Conservation (phyloP, 1,284 basidiomycete species). For the Ceratobasidium sp. region DNA sequence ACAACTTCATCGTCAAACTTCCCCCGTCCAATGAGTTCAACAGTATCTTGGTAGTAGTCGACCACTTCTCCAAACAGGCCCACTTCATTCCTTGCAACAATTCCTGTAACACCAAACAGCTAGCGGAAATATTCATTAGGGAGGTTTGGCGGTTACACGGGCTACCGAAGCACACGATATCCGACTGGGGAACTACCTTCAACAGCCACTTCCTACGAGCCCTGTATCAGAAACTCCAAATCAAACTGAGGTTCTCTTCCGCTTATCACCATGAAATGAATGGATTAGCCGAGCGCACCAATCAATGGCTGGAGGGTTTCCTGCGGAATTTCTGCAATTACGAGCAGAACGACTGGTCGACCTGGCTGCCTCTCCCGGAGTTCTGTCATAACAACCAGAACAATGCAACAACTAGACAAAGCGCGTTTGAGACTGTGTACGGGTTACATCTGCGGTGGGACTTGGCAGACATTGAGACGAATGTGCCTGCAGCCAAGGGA, state of each 20-base stretch:
- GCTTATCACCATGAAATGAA: slow-evolving; percentile 58
- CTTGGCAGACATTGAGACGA: background rate
- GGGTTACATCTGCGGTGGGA: background rate
- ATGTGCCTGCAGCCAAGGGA: background rate
- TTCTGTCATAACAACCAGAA: slow-evolving; percentile 48
- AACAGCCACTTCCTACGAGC: slow-evolving; percentile 50
- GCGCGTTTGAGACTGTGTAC: slow-evolving; percentile 51
- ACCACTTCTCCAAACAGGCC: slow-evolving; percentile 58
- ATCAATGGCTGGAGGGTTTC: slow-evolving; percentile 61
- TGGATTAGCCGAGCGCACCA: slow-evolving; percentile 62
- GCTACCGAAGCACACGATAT: slow-evolving; percentile 51
- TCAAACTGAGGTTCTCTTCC: slow-evolving; percentile 54
- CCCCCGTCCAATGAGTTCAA: slow-evolving; percentile 48
- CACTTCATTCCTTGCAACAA: slow-evolving; percentile 57
- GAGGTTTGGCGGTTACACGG: slow-evolving; percentile 38
- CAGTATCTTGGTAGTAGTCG: slow-evolving; percentile 54
- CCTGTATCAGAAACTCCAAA: slow-evolving; percentile 55
- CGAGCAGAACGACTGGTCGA: slow-evolving; percentile 50
- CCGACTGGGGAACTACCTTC: slow-evolving; percentile 55
- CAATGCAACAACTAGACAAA: slow-evolving; percentile 41
- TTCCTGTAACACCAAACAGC: slow-evolving; percentile 40
- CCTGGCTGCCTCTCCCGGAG: slow-evolving; percentile 49
- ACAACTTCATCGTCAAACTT: slow-evolving; percentile 49
- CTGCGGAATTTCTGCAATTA: slow-evolving; percentile 51
- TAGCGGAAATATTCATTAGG: slow-evolving; percentile 49